Percentiles rank a stretch among this genome's conserved stretches.
Conservation (phyloP, 768 basidiomycete species). For the Hericium erinaceus region DNA sequence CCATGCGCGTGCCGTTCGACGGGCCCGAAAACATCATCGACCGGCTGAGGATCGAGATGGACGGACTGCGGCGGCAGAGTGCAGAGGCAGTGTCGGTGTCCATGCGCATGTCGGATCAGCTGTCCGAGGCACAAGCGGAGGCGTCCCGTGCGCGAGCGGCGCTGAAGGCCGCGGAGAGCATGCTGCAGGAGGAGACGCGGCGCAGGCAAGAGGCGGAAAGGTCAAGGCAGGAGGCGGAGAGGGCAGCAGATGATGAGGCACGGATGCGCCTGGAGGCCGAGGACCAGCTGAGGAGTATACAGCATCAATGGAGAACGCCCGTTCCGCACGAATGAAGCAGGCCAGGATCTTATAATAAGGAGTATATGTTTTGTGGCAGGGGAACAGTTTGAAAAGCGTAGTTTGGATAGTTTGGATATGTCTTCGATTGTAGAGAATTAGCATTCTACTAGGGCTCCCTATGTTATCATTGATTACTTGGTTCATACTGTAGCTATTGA, state of each 20-base stretch:
- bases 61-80: constrained; percentile 52
- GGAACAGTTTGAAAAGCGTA: too few relatives aligned
- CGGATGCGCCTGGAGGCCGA: constrained; percentile 41
- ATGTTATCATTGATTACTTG: not conserved
- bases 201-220: constrained; percentile 52
- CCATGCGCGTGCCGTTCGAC: not conserved
- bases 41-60: constrained; percentile 58
- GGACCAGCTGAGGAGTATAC: constrained; percentile 32
- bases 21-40: constrained; percentile 35
- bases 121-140: constrained; percentile 58
- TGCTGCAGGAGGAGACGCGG: constrained; percentile 51
- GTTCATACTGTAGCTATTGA: not conserved
- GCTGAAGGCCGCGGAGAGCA: constrained; percentile 43
- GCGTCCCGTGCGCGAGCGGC: constrained; percentile 44
- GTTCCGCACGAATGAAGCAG: too few relatives aligned
- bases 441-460: not conserved
- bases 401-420: too few relatives aligned
- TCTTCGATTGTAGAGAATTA: not conserved
- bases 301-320: constrained; percentile 14
- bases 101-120: constrained; percentile 56
- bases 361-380: too few relatives aligned
- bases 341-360: too few relatives aligned
- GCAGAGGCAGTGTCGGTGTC: constrained; percentile 61
- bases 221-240: constrained; percentile 25
- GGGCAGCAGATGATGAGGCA: constrained; percentile 38